Conservation (phyloP, 192 early-diverging fungal species). For the Coemansia aciculifera region DNA sequence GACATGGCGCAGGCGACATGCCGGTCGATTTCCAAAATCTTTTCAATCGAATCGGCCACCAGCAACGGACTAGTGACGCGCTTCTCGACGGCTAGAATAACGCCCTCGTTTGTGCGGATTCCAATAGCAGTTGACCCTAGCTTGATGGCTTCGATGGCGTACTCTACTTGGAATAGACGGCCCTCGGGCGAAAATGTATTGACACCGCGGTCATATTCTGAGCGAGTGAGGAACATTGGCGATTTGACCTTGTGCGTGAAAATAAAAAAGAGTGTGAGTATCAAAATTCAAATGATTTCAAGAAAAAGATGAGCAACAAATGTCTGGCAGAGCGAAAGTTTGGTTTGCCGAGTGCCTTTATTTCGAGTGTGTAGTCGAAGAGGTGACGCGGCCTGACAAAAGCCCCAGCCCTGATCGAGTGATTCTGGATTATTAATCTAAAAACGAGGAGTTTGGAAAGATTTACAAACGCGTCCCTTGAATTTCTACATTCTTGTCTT, state of each 20-base stretch:
- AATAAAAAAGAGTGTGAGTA: background rate
- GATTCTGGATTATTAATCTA: background rate
- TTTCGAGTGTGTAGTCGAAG: background rate
- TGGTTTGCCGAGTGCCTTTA: background rate
- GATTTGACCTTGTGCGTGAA: conserved; percentile 3
- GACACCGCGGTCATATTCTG: conserved; percentile 99
- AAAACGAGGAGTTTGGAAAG: background rate
- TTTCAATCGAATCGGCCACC: conserved; percentile 94
- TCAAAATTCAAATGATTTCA: background rate
- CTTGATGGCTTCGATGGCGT: conserved; percentile 99
- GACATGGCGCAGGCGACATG: conserved; percentile 98
- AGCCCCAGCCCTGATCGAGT: background rate
- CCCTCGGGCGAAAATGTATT: conserved; percentile 99
- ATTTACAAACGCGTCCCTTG: background rate
- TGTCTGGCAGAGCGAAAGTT: background rate
- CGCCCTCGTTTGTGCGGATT: conserved; percentile 92
- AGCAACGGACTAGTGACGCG: conserved; percentile 90
- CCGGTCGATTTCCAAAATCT: conserved; percentile 94
- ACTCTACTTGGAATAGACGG: conserved; percentile 99
- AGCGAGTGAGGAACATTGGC: conserved; percentile 61
- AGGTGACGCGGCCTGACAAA: background rate
- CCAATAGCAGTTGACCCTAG: conserved; percentile 97
- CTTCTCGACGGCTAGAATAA: conserved; percentile 96
- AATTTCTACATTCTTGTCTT: background rate
- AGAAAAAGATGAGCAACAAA: background rate